Conservation (phyloP, 257 asterid species). For the Solanum pimpinellifolium region DNA sequence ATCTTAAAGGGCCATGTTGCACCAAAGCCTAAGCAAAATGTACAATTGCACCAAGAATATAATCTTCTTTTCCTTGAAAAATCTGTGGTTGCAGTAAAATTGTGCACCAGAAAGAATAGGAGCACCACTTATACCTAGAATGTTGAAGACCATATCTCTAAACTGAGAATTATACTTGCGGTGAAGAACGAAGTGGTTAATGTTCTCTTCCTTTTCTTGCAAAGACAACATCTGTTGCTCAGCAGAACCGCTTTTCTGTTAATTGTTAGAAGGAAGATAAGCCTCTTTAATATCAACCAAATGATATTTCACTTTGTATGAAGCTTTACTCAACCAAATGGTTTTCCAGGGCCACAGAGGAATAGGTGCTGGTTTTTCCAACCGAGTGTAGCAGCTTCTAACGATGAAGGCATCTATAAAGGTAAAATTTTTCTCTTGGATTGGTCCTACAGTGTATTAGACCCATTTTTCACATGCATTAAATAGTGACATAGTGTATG, state of each 20-base stretch:
- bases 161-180: neutral
- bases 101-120: neutral
- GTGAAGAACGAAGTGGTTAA: neutral
- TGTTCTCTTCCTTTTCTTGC: neutral
- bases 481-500: neutral
- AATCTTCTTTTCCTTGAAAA: neutral
- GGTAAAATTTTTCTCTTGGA: too few relatives aligned
- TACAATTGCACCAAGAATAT: neutral
- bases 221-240: neutral
- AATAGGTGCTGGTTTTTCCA: neutral
- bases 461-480: neutral
- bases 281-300: neutral
- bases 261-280: neutral
- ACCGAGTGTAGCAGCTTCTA: neutral
- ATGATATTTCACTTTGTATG: neutral
- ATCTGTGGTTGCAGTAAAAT: neutral
- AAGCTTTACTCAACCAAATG: neutral
- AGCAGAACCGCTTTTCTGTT: neutral
- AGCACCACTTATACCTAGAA: neutral
- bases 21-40: neutral
- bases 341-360: neutral
- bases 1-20: neutral
- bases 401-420: neutral
- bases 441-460: too few relatives aligned
- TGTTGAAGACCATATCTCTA: neutral